A percentile compares a stretch with the other conserved stretches of the same genome.
phyloP scores from a whole-genome alignment of 768 basidiomycete genomes.

The Mycena indigotica region DNA sequence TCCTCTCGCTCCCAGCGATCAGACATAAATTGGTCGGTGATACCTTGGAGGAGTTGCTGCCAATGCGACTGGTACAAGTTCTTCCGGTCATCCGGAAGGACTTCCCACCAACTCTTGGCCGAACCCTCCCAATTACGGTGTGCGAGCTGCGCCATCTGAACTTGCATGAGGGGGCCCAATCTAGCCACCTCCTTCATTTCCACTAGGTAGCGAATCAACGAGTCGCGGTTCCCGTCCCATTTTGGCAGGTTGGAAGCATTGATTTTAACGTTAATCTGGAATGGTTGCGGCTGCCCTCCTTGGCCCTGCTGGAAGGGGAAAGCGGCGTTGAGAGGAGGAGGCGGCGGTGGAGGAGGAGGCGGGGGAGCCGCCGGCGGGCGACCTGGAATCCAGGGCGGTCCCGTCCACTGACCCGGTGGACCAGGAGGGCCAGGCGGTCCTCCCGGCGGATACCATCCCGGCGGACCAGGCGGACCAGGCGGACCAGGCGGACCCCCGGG shows the following conservation, averaged over 20 bases:
- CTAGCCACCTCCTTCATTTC: background rate
- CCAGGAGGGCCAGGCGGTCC: background rate
- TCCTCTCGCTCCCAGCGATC: background rate
- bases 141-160: background rate
- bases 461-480: no score
- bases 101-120: slow-evolving; percentile 5
- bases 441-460: background rate
- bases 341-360: no score
- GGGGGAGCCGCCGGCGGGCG: no score
- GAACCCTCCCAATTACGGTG: background rate
- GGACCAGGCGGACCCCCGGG: background rate
- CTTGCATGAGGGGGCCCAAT: slow-evolving; percentile 1
- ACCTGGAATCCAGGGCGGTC: no score
- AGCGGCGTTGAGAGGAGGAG: no score
- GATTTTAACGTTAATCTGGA: slow-evolving; percentile 15
- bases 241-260: background rate
- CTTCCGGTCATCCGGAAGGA: background rate
- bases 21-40: slow-evolving; percentile 5
- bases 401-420: background rate
- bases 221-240: slow-evolving; percentile 9
- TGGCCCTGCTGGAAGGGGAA: no score
- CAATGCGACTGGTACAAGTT: background rate
- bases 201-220: slow-evolving; percentile 5
- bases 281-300: no score
- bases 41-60: background rate